phyloP scores from a whole-genome alignment of 176 grass and related monocot genomes.

The Ampelocalamus luodianensis region DNA sequence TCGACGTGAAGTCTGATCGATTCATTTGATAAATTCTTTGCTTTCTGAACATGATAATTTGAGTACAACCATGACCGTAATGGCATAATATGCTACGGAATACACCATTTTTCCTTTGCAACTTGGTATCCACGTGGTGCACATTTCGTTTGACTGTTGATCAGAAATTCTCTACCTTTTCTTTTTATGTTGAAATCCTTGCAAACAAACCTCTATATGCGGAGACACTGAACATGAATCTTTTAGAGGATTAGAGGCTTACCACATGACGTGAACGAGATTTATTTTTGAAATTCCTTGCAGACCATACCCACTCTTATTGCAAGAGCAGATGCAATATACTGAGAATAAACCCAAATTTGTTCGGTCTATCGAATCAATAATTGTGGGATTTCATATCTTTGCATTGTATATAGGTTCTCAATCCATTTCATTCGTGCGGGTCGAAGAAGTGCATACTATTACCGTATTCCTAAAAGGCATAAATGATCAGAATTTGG shows the following conservation, averaged over 20 bases:
- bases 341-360: constrained; percentile 29
- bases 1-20: not conserved
- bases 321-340: constrained; percentile 47
- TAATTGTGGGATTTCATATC: constrained; percentile 37
- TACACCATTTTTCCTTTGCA: constrained; percentile 25
- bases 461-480: constrained; percentile 2
- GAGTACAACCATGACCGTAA: not conserved
- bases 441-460: not conserved
- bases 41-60: not conserved
- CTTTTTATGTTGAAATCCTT: not conserved
- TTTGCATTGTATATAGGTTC: constrained; percentile 33
- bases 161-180: not conserved
- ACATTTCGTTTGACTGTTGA: constrained; percentile 17
- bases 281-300: constrained; percentile 28
- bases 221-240: constrained; percentile 13
- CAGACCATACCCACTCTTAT: not conserved
- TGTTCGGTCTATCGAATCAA: constrained; percentile 12
- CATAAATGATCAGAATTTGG: constrained; percentile 20
- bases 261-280: constrained; percentile 8
- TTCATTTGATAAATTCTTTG: not conserved
- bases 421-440: constrained; percentile 16
- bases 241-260: not conserved
- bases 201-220: not conserved
- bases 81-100: constrained; percentile 37
- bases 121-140: not conserved